Evolutionary conservation across 768 basidiomycete genomes (phyloP), one percentile per base, ranked within the genome.

Genomic region (Hortiboletus campestris): DNA sequence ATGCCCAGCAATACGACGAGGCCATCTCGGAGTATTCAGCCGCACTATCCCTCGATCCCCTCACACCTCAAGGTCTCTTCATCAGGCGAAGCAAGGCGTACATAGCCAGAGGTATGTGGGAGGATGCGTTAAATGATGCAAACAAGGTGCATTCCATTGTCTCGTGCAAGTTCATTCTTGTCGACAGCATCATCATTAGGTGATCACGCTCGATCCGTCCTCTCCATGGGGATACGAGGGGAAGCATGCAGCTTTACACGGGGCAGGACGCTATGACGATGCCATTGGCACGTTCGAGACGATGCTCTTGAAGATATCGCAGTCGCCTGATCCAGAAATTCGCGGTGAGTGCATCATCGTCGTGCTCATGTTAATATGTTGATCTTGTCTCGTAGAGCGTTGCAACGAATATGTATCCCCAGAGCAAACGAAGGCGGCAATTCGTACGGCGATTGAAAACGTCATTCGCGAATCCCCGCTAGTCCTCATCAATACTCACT

Each of bases 401-500:
- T n/a, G 2, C 20, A 4, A 8, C 17, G 3, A 38, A n/a, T 38
- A 39, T 5, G n/a, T n/a, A n/a, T n/a, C 10, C 1, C 36, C 47
- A 29, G 11, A 50, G 38, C 14, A 16, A 8, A 36, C 32, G 1
- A 41, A 29, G 19, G 29, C 5, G 12, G 8, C 25, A 7, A 57
- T 62, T n/a, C 43, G 36, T 1, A 11, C 1, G 2, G 44, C 22
- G 1, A 6, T 62, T 17, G 17, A 39, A 20, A 34, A 41, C 4
- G 25, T 48, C 6, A 51, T 56, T 13, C 47, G 45, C 1, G 60
- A 56, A 14, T 56, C 35, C 0, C 58, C 54, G 1, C 52, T 22
- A 1, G 38, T 56, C 2, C 58, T 62, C 16, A 49, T 54, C 5
- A 49, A 60, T 19, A 60, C 46, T 1, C 20, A 10, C 1, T 46